Percentiles rank a stretch among this genome's conserved stretches.
Conservation (phyloP, 108 stramenopile species). For the Skeletonema marinoi region DNA sequence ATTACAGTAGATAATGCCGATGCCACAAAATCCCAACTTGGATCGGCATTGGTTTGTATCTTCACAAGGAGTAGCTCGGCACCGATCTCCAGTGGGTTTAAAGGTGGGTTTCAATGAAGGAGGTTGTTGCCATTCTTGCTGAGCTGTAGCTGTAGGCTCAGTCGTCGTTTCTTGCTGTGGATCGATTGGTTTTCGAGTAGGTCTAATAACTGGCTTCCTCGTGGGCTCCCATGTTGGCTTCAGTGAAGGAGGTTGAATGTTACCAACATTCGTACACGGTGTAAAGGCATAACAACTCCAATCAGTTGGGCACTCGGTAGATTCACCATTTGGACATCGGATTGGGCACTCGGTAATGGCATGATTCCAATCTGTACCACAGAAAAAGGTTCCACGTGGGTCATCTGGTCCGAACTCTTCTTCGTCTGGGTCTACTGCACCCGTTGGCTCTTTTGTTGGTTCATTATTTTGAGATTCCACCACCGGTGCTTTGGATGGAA, state of each 20-base stretch:
- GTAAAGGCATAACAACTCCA: slow-evolving; percentile 48
- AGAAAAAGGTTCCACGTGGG: slow-evolving; percentile 27
- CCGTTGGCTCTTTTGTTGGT: neutral
- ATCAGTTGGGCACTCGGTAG: slow-evolving; percentile 26
- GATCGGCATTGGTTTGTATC: slow-evolving; percentile 20
- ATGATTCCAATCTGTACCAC: slow-evolving; percentile 45
- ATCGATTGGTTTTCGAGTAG: neutral
- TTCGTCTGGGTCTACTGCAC: slow-evolving; percentile 7
- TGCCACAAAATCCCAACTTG: slow-evolving; percentile 4
- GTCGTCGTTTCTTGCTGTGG: neutral
- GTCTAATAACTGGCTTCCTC: neutral
- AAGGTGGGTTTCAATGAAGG: slow-evolving; percentile 12
- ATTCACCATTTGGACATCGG: slow-evolving; percentile 42
- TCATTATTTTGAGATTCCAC: neutral
- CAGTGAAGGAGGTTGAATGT: slow-evolving; percentile 10
- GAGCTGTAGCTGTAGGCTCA: neutral
- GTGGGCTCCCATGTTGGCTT: slow-evolving; percentile 54
- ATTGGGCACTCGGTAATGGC: slow-evolving; percentile 44
- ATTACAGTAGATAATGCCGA: slow-evolving; percentile 29
- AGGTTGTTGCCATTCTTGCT: neutral
- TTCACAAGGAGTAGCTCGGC: slow-evolving; percentile 11
- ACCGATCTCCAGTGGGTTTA: slow-evolving; percentile 11
- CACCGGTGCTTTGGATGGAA: neutral
- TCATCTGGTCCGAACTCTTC: slow-evolving; percentile 9
- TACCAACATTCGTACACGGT: slow-evolving; percentile 19